Conservation (phyloP, 345 rosid species). For the Theobroma cacao region DNA sequence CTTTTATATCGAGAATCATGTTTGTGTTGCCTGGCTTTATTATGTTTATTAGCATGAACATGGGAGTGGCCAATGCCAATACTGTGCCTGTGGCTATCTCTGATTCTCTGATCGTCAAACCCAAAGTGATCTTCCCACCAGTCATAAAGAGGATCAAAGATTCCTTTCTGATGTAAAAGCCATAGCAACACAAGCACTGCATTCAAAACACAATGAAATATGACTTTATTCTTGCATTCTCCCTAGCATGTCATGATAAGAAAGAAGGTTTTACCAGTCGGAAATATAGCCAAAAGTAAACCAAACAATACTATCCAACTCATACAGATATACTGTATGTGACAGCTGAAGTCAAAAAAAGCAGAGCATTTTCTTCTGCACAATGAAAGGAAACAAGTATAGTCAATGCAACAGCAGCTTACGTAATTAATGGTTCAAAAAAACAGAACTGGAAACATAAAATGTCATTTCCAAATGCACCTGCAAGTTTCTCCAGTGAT, state of each 20-base stretch:
- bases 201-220: conserved; percentile 7
- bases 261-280: conserved; percentile 51
- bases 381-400: conserved; percentile 11
- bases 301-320: conserved; percentile 89
- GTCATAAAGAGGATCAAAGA: conserved; percentile 75
- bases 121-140: conserved; percentile 77
- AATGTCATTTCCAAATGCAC: conserved; percentile 28
- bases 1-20: conserved; percentile 35
- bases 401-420: not conserved
- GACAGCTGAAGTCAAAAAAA: conserved; percentile 88
- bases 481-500: conserved; percentile 85
- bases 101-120: conserved; percentile 19
- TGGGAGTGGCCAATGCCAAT: conserved; percentile 23
- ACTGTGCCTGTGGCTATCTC: conserved; percentile 23
- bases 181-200: conserved; percentile 73
- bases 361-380: conserved; percentile 70
- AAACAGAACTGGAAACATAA: not conserved
- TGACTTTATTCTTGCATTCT: not conserved
- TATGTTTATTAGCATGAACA: conserved; percentile 31
- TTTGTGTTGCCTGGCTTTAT: conserved; percentile 38
- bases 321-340: conserved; percentile 81
- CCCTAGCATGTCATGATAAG: not conserved
- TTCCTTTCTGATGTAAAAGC: conserved; percentile 89
- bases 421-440: not conserved
- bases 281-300: conserved; percentile 63